Conservation (phyloP, 768 basidiomycete genomes). For the Neoboletus subvelutipes region DNA sequence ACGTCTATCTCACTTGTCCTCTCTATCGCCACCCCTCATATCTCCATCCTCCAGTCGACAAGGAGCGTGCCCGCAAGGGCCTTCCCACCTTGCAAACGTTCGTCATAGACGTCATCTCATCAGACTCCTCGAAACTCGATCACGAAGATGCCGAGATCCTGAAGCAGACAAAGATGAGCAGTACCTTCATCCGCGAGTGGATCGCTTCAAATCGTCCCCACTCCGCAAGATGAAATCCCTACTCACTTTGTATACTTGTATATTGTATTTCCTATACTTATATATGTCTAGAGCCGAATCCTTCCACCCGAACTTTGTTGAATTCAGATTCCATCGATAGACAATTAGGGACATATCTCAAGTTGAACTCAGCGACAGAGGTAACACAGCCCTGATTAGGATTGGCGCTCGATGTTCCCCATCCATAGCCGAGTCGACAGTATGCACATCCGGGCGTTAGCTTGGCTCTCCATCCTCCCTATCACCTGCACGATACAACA, state of each 20-base stretch:
- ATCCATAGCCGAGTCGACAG: not conserved
- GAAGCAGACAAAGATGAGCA: conserved; percentile 88
- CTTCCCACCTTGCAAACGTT: conserved; percentile 65
- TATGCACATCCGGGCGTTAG: conserved; percentile 8
- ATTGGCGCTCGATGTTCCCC: no score
- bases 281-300: not conserved
- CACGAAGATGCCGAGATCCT: conserved; percentile 66
- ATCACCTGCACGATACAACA: conserved; percentile 2
- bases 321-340: not conserved
- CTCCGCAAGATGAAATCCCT: conserved; percentile 7
- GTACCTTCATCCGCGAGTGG: conserved; percentile 90
- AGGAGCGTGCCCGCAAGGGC: conserved; percentile 50
- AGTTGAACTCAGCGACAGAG: not conserved
- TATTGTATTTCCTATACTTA: conserved; percentile 10
- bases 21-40: not conserved
- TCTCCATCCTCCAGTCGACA: conserved; percentile 51
- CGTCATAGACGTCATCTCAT: conserved; percentile 88
- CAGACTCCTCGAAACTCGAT: conserved; percentile 56
- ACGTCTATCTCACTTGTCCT: conserved; percentile 12
- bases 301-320: not conserved
- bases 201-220: conserved; percentile 44
- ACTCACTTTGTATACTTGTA: not conserved
- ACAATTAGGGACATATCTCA: not conserved
- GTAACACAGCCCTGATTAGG: not conserved
- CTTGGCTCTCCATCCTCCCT: not conserved